phyloP scores from a whole-genome alignment of 441 rosid genomes.

The Raphanus hybrid region DNA sequence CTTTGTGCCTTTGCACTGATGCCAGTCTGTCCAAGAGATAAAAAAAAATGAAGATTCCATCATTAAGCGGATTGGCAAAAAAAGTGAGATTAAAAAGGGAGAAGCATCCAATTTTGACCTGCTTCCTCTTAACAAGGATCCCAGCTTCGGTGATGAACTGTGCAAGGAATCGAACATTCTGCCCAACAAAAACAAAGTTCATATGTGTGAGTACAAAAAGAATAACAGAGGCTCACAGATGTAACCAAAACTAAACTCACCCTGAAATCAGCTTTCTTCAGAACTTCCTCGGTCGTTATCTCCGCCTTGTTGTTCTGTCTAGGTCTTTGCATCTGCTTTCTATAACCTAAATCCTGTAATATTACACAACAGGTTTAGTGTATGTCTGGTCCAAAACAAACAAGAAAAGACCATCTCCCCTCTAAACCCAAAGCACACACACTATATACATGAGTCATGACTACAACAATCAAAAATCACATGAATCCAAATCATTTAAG shows the following conservation, averaged over 20 bases:
- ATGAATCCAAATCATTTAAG: constrained; percentile 20
- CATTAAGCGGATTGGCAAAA: constrained; percentile 4
- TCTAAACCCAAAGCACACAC: constrained; percentile 3
- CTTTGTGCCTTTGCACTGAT: constrained; percentile 93
- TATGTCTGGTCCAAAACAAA: constrained; percentile 10
- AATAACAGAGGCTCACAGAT: neutral
- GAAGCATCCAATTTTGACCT: constrained; percentile 50
- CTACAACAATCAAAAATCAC: constrained; percentile 4
- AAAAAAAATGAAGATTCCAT: neutral
- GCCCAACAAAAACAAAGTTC: constrained; percentile 37
- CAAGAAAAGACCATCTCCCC: constrained; percentile 1
- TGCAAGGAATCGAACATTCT: constrained; percentile 86
- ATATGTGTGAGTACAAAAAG: constrained; percentile 13
- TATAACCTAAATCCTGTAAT: constrained; percentile 61
- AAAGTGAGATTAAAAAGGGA: neutral
- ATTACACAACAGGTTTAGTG: neutral
- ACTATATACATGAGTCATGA: neutral
- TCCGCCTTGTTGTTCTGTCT: constrained; percentile 43
- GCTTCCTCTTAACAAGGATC: constrained; percentile 75
- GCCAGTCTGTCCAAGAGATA: constrained; percentile 56
- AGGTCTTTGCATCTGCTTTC: constrained; percentile 46
- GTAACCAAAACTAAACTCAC: constrained; percentile 50
- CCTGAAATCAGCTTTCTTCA: constrained; percentile 84
- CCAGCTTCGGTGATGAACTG: constrained; percentile 85
- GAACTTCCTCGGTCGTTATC: constrained; percentile 69